A percentile compares a stretch with the other conserved stretches of the same genome.
phyloP scores from a whole-genome alignment of 768 basidiomycete genomes.

The Hysterangium stoloniferum region DNA sequence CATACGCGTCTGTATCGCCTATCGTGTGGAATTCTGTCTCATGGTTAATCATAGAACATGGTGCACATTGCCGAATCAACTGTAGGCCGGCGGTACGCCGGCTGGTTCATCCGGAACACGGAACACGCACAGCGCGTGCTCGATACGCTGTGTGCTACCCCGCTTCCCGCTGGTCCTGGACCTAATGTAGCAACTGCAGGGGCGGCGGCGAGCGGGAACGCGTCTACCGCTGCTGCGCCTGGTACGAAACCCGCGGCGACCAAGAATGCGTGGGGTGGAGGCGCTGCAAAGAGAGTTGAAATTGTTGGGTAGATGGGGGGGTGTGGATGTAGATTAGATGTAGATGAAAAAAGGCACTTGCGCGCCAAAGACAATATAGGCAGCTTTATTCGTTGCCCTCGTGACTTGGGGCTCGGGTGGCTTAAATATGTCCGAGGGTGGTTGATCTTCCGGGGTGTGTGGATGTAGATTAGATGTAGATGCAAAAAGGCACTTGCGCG shows the following conservation, averaged over 20 bases:
- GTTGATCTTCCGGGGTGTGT: too few relatives aligned
- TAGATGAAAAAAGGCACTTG: neutral
- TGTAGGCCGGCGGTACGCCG: constrained; percentile 86
- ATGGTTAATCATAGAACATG: constrained; percentile 71
- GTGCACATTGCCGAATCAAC: constrained; percentile 95
- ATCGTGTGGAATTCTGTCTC: neutral
- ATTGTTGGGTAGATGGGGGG: neutral
- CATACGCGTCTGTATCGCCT: neutral
- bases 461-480: too few relatives aligned
- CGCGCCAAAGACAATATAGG: neutral
- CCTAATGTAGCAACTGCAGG: constrained; percentile 4
- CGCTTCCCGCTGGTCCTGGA: constrained; percentile 35
- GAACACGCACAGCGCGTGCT: constrained; percentile 85
- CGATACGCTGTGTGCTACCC: constrained; percentile 60
- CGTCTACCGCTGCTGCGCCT: neutral
- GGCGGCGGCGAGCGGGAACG: neutral
- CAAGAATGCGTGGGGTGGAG: constrained; percentile 5
- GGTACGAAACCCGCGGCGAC: neutral
- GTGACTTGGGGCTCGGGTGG: too few relatives aligned
- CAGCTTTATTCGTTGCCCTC: too few relatives aligned
- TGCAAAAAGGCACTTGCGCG: too few relatives aligned
- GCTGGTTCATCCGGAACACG: constrained; percentile 96
- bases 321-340: neutral
- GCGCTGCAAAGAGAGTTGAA: constrained; percentile 7
- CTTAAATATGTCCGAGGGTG: too few relatives aligned